Base-by-base conservation (phyloP, 2,329 filamentous ascomycete genomes). In the Neofusicoccum sp. region DNA sequence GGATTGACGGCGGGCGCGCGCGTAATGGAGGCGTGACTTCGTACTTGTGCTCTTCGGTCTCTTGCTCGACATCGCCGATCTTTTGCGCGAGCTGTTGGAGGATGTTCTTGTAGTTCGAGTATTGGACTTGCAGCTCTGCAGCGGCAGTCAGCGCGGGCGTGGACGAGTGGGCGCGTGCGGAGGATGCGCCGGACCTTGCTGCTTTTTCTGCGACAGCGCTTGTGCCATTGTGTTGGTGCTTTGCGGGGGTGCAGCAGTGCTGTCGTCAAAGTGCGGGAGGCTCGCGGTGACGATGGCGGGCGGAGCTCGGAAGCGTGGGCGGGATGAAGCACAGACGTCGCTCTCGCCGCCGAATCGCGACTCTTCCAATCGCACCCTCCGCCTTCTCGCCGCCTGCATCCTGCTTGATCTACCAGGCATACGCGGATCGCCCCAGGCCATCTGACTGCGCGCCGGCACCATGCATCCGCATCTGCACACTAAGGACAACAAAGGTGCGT, bases 391-490 rank as follows among this genome's bases (percentile, higher is more conserved):
- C 36, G 20, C 49, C 38, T 36, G 56, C 44, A 45, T 47, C 41
- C 56, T 58, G 41, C 41, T 45, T 47, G 41, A 47, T 38, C 44
- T 48, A 49, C 57, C 16, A 49, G 5, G 30, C 44, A 14, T 38
- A 5, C 16, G 34, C 40, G 34, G 26, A 59, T 47, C 26, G 14
- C 24, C 11, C 30, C 41, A 36, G 49, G 14, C 36, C 24, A 43
- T 16, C 34, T 30, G 24, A 56, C 51, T 8, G 6, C 48, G 20
- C 38, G n/a, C 40, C 38, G 11, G 38, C 74, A 85, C 69, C 45
- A 99, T 99, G 95, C 95, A 99, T 90, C 96, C 95, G 59, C 93
- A 97, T 79, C 81, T 99, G 2, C 93, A 98, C 73, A 96, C 91
- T 30, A 91, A 95, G 74, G 89, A 96, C 73, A 96, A 96, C 69